phyloP scores from a whole-genome alignment of 306 rosid species.

The Malus sylvestris region DNA sequence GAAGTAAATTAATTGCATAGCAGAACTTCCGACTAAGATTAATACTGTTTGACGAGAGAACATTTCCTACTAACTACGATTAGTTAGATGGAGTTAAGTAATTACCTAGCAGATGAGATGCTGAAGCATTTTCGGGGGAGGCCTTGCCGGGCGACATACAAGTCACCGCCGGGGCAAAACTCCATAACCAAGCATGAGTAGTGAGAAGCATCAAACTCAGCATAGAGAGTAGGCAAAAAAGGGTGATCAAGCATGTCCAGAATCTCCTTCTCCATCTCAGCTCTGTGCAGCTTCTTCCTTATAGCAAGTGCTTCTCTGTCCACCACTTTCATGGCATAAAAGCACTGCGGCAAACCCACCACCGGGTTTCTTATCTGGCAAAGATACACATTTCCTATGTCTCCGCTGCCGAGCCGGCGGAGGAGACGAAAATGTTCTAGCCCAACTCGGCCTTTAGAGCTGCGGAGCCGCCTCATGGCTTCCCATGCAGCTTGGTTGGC shows the following conservation, averaged over 20 bases:
- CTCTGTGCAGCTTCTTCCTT: slow-evolving; percentile 75
- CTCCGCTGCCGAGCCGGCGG: slow-evolving; percentile 81
- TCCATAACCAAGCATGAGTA: slow-evolving; percentile 96
- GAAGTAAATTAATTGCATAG: too few species aligned
- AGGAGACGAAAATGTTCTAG: slow-evolving; percentile 76
- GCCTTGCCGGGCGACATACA: slow-evolving; percentile 77
- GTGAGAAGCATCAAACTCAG: slow-evolving; percentile 87
- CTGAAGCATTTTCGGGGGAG: slow-evolving; percentile 61
- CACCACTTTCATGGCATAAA: slow-evolving; percentile 93
- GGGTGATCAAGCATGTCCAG: slow-evolving; percentile 86
- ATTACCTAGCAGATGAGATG: slow-evolving; percentile 69
- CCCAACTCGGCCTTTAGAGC: slow-evolving; percentile 53
- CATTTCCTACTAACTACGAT: not conserved
- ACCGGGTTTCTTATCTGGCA: slow-evolving; percentile 78
- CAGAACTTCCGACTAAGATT: too few species aligned
- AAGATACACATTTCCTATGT: slow-evolving; percentile 83
- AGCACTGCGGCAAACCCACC: slow-evolving; percentile 61
- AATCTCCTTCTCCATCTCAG: slow-evolving; percentile 91
- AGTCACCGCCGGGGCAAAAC: slow-evolving; percentile 96
- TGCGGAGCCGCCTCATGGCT: slow-evolving; percentile 61
- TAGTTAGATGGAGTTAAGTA: not conserved
- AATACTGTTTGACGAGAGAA: not conserved
- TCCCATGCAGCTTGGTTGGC: slow-evolving; percentile 91
- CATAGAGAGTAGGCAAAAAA: slow-evolving; percentile 77
- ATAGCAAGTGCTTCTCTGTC: slow-evolving; percentile 84